Base-by-base conservation (phyloP, 1,284 basidiomycete genomes). In the Cutaneotrichosporon sp. region DNA sequence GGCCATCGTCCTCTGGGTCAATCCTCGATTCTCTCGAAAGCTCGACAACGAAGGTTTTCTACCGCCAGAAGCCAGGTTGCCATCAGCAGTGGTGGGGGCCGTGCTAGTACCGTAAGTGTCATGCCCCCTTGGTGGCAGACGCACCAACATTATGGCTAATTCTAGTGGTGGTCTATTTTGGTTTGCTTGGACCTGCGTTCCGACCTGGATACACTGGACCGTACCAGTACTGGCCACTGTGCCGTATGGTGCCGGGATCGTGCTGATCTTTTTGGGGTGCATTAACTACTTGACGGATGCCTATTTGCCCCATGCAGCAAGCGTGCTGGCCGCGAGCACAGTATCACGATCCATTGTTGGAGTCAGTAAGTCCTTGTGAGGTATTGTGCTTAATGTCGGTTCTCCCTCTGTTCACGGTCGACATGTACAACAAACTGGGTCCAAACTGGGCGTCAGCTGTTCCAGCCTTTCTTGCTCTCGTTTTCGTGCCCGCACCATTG, bases 301-400 rank as follows among this genome's bases (percentile, higher is more conserved):
- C 1, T 85, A 84, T 67, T 75, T 66, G 3, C 54, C 53, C 41
- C 54, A 65, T 55, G 43, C 56, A 7, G 83, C 84, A 0, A 82
- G 80, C 52, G 83, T 83, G 9, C 77, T 85, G 30, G 84, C 85
- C 0, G 81, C 84, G 26, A 84, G 83, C 10, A 81, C 85, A n/a
- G 80, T 88, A 21, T 65, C 84, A 20, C 81, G 85, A 35, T 84
- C 81, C 2, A 72, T 80, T 3, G 78, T 83, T 9, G 86, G 83
- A 15, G 81, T 58, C 34, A 22, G 51, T 53, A 20, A 26, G 51
- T 56, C 10, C 4, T n/a, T 14, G 4, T 9, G 1, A n/a, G n/a
- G 26, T 30, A 30, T 20, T 23, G 5, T n/a, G 13, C 20, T 20
- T 41, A 20, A 42, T 13, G 14, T 17, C 80, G 1, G 73, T 79